Base-by-base conservation (phyloP, 2,329 filamentous ascomycete species). In the Paraphaeosphaeria sporulosa region DNA sequence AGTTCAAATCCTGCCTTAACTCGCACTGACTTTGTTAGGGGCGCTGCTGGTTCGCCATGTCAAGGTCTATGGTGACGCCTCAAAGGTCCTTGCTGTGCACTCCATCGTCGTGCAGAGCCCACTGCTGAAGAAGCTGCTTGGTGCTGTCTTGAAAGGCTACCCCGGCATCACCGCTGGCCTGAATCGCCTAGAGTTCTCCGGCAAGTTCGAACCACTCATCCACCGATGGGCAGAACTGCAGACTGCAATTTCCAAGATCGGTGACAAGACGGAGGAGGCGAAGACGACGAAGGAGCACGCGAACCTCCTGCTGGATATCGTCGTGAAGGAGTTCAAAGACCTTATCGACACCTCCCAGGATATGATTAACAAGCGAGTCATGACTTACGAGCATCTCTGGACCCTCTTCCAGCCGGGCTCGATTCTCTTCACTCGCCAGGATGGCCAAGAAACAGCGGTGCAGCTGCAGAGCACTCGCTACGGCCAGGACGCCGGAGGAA, bases 41-140 rank as follows among this genome's bases (percentile, higher is more conserved):
- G 87, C 88, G 1, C 55, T 76, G 10, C 55, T 76, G 2, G 73
- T 75, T 12, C 62, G 73, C 10, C 73, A 89, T 69, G 79, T 82
- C 57, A 74, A 73, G 53, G 72, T 73, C 19, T 76, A 74, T 63
- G 71, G 71, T 27, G 84, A 89, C 69, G 84, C 86, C 30, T 82
- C 84, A 57, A 88, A 87, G 69, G 85, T 85, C 40, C 82, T 90
- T 19, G 79, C 84, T 53, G 82, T 90, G 23, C 83, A 90, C 68
- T 89, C 86, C 42, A 85, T 91, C 60, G 82, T 89, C 34, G 77
- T 91, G 6, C 89, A 91, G 76, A 89, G 85, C 42, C 87, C 88
- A 1, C 80, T 85, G 46, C 77, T 91, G 46, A 89, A 88, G 74
- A 80, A 81, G 4, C 80, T 87, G 4, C 79, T 91, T 0, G 78